A percentile compares a stretch with the other conserved stretches of the same genome.
Evolutionary conservation across 2,329 filamentous ascomycete species (phyloP).

Genomic region (Cytospora paraplurivora): DNA sequence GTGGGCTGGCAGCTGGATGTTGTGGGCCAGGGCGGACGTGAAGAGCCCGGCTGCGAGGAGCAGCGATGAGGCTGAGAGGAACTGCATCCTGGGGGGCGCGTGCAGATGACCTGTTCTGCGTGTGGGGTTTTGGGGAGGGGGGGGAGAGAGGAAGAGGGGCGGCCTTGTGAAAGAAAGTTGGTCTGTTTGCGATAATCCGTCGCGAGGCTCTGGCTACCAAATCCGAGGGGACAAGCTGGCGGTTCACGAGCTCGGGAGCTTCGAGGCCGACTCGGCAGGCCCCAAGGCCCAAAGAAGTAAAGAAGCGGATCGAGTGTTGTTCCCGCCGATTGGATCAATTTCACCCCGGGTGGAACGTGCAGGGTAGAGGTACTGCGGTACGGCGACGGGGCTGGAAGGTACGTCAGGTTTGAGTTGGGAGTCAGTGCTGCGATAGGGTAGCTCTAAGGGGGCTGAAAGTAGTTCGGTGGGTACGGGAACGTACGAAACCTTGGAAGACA

Average conservation of each 20-base stretch:
- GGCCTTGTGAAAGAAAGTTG: slow-evolving; percentile 3
- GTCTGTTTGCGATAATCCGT: slow-evolving; percentile 25
- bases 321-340: slow-evolving; percentile 15
- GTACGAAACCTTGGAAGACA: too few species aligned
- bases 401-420: not conserved
- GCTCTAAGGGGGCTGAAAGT: slow-evolving; percentile 7
- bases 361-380: not conserved
- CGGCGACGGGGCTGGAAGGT: slow-evolving; percentile 13
- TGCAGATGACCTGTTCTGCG: slow-evolving; percentile 16
- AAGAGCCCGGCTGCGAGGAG: slow-evolving; percentile 53
- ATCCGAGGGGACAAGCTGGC: slow-evolving; percentile 27
- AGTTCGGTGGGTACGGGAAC: not conserved
- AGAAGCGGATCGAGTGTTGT: slow-evolving; percentile 18
- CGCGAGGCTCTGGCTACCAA: slow-evolving; percentile 4
- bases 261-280: slow-evolving; percentile 25
- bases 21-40: slow-evolving; percentile 77
- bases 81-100: slow-evolving; percentile 42
- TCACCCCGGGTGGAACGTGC: not conserved
- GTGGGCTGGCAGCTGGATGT: slow-evolving; percentile 92
- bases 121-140: slow-evolving; percentile 21
- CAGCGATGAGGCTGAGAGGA: slow-evolving; percentile 45
- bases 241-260: slow-evolving; percentile 28
- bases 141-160: too few species aligned
- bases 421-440: slow-evolving; percentile 8
- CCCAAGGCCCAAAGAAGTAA: slow-evolving; percentile 8